A percentile compares a stretch with the other conserved stretches of the same genome.
Evolutionary conservation across 306 rosid species (phyloP).

Genomic region (Prunus kanzakura): DNA sequence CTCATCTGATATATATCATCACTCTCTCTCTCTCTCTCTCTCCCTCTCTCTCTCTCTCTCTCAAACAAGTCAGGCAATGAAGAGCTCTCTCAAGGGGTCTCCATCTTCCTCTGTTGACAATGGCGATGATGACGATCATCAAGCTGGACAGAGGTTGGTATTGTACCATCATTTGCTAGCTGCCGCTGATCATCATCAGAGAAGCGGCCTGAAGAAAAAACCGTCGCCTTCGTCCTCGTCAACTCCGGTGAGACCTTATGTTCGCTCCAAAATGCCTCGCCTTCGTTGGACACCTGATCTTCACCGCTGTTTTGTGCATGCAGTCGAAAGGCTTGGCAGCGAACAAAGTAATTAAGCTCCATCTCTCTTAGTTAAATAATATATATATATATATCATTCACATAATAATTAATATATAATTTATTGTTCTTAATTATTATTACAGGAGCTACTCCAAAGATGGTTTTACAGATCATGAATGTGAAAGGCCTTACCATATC

Average conservation of each 20-base stretch:
- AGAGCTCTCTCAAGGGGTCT: constrained; percentile 27
- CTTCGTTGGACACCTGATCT: constrained; percentile 89
- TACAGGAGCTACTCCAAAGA: constrained; percentile 87
- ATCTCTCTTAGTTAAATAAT: background rate
- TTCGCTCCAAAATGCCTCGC: constrained; percentile 69
- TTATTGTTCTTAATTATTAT: background rate
- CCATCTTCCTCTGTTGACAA: constrained; percentile 30
- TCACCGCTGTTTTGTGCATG: constrained; percentile 82
- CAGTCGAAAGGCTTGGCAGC: constrained; percentile 81
- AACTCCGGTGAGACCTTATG: constrained; percentile 52
- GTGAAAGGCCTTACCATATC: constrained; percentile 70
- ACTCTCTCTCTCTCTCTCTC: background rate
- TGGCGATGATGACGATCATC: too few relatives aligned
- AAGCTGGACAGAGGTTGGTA: too few relatives aligned
- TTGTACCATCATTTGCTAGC: constrained; percentile 4
- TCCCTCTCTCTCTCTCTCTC: background rate
- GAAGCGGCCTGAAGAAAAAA: constrained; percentile 19
- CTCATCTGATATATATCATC: background rate
- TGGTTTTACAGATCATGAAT: constrained; percentile 69
- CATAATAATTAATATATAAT: background rate
- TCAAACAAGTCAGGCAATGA: constrained; percentile 8
- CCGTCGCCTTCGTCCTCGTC: background rate
- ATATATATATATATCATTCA: background rate
- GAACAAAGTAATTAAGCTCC: constrained; percentile 53
- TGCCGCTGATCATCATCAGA: background rate